Evolutionary conservation across 2,329 filamentous ascomycete genomes (phyloP).

Genomic region (Pestalotiopsis sp.): DNA sequence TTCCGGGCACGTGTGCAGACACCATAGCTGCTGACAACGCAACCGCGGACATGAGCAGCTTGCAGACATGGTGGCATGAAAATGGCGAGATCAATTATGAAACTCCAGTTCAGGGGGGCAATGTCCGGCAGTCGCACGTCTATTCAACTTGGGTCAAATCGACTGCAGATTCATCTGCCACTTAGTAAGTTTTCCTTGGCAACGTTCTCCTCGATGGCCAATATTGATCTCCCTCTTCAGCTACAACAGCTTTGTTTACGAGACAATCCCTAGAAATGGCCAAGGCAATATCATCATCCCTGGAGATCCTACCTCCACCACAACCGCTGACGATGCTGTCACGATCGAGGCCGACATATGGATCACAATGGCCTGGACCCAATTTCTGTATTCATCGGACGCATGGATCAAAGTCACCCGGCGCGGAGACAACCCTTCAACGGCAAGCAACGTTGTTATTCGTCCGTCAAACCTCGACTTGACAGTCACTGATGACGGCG

Average conservation of each 20-base stretch:
- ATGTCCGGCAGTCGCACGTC: conserved; percentile 20
- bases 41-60: conserved; percentile 4
- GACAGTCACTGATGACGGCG: conserved; percentile 20
- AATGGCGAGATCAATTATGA: conserved; percentile 19
- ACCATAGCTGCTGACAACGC: conserved; percentile 4
- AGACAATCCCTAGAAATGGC: conserved; percentile 38
- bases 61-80: conserved; percentile 21
- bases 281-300: conserved; percentile 32
- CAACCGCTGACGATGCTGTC: conserved; percentile 29
- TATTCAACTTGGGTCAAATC: conserved; percentile 18
- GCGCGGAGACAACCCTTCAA: conserved; percentile 17
- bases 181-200: conserved; percentile 10
- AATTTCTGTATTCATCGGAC: conserved; percentile 29
- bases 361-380: conserved; percentile 38
- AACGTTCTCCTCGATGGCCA: background rate
- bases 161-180: conserved; percentile 3
- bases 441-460: conserved; percentile 27
- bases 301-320: conserved; percentile 14
- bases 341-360: conserved; percentile 32
- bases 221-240: background rate
- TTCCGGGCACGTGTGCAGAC: background rate
- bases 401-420: conserved; percentile 26
- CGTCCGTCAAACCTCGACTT: conserved; percentile 29
- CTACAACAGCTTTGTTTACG: conserved; percentile 37
- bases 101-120: conserved; percentile 13